phyloP scores from a whole-genome alignment of 306 rosid species.

The Malus domestica region DNA sequence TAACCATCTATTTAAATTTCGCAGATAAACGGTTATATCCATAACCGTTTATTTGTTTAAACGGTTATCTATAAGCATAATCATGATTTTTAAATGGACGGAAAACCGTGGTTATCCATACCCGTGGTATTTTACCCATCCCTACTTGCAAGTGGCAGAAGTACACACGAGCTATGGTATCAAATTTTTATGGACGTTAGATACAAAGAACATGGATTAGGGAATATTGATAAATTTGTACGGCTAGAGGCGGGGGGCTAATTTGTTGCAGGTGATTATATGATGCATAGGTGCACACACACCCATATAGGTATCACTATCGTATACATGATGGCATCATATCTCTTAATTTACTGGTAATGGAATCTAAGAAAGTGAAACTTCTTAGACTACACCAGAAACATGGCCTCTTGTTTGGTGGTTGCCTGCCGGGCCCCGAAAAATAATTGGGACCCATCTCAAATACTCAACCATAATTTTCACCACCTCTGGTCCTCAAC shows the following conservation, averaged over 20 bases:
- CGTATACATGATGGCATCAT: not conserved
- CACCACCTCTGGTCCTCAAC: conserved; percentile 13
- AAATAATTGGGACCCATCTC: conserved; percentile 17
- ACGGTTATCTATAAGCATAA: too few species aligned
- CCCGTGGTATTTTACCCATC: too few species aligned
- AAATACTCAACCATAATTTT: conserved; percentile 32
- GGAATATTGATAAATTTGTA: not conserved
- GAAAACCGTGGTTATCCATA: too few species aligned
- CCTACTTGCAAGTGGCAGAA: not conserved
- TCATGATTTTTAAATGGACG: too few species aligned
- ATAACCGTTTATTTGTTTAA: too few species aligned
- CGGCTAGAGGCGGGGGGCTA: not conserved
- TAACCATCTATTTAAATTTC: too few species aligned
- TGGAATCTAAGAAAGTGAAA: conserved; percentile 26
- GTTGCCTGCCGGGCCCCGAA: conserved; percentile 53
- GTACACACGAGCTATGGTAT: not conserved
- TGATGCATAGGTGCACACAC: not conserved
- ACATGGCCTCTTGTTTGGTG: conserved; percentile 44
- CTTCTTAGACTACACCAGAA: conserved; percentile 27
- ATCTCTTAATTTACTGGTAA: conserved; percentile 18
- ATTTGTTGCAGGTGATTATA: not conserved
- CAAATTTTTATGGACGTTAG: not conserved
- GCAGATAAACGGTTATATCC: too few species aligned
- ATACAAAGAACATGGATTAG: not conserved
- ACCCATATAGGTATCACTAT: not conserved